Evolutionary conservation across 768 basidiomycete genomes (phyloP).

Genomic region (Mycena metata): DNA sequence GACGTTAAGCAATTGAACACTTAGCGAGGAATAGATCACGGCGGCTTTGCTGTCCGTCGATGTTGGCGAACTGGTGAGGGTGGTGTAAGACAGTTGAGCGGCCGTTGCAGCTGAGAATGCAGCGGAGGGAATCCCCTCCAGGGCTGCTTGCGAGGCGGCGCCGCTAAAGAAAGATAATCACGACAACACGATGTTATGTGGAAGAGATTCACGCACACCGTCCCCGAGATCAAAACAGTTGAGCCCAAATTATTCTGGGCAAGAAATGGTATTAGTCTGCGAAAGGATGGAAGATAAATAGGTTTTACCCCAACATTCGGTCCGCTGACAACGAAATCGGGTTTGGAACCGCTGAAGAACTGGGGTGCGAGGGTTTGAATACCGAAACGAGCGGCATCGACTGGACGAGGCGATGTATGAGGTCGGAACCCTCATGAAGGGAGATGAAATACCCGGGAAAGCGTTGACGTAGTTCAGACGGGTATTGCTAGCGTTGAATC

Average conservation of each 20-base stretch:
- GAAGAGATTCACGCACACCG: slow-evolving; percentile 51
- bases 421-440: background rate
- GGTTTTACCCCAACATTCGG: slow-evolving; percentile 50
- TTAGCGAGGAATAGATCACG: slow-evolving; percentile 58
- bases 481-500: slow-evolving; percentile 55
- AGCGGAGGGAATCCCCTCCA: slow-evolving; percentile 53
- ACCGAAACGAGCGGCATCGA: slow-evolving; percentile 54
- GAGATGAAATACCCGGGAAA: slow-evolving; percentile 46
- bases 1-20: slow-evolving; percentile 54
- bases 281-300: background rate
- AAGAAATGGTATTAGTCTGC: background rate
- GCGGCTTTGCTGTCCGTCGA: slow-evolving; percentile 54
- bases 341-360: slow-evolving; percentile 51
- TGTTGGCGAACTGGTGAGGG: slow-evolving; percentile 53
- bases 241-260: slow-evolving; percentile 51
- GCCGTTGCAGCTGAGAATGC: slow-evolving; percentile 42
- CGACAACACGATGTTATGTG: background rate
- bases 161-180: slow-evolving; percentile 48
- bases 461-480: slow-evolving; percentile 54
- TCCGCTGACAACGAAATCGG: slow-evolving; percentile 63
- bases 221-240: slow-evolving; percentile 54
- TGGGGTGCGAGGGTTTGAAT: slow-evolving; percentile 61
- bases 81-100: slow-evolving; percentile 61
- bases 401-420: slow-evolving; percentile 25
- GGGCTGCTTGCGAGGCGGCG: slow-evolving; percentile 63